Evolutionary conservation across 371 early-diverging fungal species (phyloP), one percentile per base, ranked within the genome.

Genomic region (Nematocida ironsii): DNA sequence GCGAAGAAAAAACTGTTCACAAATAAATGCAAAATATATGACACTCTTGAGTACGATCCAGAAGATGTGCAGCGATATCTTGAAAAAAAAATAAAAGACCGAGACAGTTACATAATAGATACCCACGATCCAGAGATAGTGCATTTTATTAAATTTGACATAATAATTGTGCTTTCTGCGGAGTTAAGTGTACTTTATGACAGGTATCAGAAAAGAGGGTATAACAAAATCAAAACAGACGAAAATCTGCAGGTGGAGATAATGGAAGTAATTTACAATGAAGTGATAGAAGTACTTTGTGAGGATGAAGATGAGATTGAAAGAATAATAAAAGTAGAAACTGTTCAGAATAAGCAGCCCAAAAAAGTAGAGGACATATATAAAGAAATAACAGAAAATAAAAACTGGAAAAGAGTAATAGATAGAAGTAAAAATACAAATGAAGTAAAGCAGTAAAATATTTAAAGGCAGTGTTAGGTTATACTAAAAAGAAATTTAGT

Each of bases 181-280:
- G 90, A 92, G 72, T 94, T 92, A 64, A 85, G 85, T 25, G 89
- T 90, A 5, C 89, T 97, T 48, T 94, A 92, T 82, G 91, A 91
- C 60, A 90, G 97, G 62, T 90, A 96, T 84, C 90, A 90, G 70
- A 89, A 89, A 54, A 92, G 94, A 84, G 91, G 92, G 60, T 98
- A 97, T 86, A 89, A 89, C 81, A 85, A 89, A 58, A 90, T 90
- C 58, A 98, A 98, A 88, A 91, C 95, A 69, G 88, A 91, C 48
- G 96, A 97, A 86, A 98, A 97, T 84, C 90, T 97, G 83, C 92
- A 94, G 84, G 93, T 94, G 87, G 98, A 97, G 87, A 96, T 95
- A 83, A 94, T 97, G 93, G 93, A 94, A 85, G 93, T 96, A 4
- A 91, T 95, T 3, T 87, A 92, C 82, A 94, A 94, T 70, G 95